Conservation (phyloP, 2,329 filamentous ascomycete species). For the Fusarium miscanthi region DNA sequence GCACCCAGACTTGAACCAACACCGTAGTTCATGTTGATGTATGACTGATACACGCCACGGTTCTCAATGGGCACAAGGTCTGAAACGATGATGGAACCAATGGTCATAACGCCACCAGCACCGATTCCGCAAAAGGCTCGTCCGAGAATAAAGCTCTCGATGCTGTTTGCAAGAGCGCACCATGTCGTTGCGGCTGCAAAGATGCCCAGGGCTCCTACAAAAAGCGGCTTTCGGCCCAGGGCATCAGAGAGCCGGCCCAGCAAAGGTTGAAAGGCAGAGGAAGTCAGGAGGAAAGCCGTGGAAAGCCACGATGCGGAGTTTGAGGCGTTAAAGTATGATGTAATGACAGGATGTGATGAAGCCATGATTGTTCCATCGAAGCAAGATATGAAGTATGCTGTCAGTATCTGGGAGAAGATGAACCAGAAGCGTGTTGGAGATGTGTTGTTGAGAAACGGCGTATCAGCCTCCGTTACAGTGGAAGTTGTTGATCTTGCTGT, state of each 20-base stretch:
- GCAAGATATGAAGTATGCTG: constrained; percentile 68
- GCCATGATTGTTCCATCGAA: constrained; percentile 88
- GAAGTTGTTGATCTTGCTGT: constrained; percentile 32
- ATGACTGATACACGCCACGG: constrained; percentile 78
- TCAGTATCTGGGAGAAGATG: constrained; percentile 69
- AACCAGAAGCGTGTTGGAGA: constrained; percentile 67
- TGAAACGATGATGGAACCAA: constrained; percentile 78
- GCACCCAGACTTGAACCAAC: constrained; percentile 70
- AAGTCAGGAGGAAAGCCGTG: constrained; percentile 81
- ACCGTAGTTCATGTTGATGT: constrained; percentile 74
- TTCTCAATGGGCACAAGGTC: constrained; percentile 78
- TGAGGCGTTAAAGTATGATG: constrained; percentile 80
- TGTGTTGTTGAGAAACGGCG: constrained; percentile 59
- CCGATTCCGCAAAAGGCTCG: constrained; percentile 78
- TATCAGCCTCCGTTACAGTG: constrained; percentile 9
- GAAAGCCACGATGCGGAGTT: constrained; percentile 87
- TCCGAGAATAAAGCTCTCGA: constrained; percentile 77
- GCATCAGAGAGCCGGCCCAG: constrained; percentile 80
- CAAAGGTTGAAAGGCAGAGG: constrained; percentile 79
- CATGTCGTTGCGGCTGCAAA: constrained; percentile 75
- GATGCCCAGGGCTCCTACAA: constrained; percentile 70
- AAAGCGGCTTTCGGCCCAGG: constrained; percentile 74
- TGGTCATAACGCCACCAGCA: constrained; percentile 75
- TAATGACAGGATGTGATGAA: constrained; percentile 83
- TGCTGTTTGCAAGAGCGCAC: constrained; percentile 74